These are phyloP conservation scores for Polyplosphaeria fusca DNA, from an alignment of 495 filamentous ascomycete genomes.

Conservation along the genomic window DNA sequence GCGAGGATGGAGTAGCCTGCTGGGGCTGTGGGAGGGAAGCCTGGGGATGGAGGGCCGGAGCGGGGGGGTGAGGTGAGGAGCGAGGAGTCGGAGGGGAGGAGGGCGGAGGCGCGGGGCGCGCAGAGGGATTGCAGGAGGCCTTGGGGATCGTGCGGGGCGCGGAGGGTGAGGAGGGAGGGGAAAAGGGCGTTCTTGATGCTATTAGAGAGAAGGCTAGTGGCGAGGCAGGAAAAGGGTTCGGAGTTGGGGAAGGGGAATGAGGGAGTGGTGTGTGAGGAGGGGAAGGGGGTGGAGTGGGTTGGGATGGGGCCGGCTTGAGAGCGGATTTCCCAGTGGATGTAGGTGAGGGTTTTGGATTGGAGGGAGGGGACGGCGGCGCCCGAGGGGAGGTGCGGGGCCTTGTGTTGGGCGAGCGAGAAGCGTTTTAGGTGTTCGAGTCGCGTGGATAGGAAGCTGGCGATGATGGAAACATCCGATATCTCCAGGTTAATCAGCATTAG, in stretches of 20 bases:
- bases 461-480: constrained; percentile 78
- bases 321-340: constrained; percentile 24
- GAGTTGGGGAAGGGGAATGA: constrained; percentile 65
- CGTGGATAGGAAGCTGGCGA: constrained; percentile 68
- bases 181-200: constrained; percentile 70
- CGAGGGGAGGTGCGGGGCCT: background rate
- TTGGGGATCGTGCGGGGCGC: constrained; percentile 48
- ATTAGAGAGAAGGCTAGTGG: constrained; percentile 69
- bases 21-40: background rate
- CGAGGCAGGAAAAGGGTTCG: constrained; percentile 71
- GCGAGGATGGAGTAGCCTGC: background rate
- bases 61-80: constrained; percentile 16
- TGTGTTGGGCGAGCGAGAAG: constrained; percentile 13
- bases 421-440: constrained; percentile 49
- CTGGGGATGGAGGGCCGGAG: constrained; percentile 4
- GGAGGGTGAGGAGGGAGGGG: constrained; percentile 62
- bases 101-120: constrained; percentile 30
- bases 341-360: background rate
- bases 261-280: constrained; percentile 29
- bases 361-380: constrained; percentile 1
- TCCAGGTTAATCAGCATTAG: constrained; percentile 71
- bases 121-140: constrained; percentile 38
- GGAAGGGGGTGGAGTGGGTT: background rate
- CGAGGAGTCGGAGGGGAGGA: constrained; percentile 18
- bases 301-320: constrained; percentile 13